Evolutionary conservation across 2,329 filamentous ascomycete species (phyloP).

Genomic region (Raffaelea arxii): DNA sequence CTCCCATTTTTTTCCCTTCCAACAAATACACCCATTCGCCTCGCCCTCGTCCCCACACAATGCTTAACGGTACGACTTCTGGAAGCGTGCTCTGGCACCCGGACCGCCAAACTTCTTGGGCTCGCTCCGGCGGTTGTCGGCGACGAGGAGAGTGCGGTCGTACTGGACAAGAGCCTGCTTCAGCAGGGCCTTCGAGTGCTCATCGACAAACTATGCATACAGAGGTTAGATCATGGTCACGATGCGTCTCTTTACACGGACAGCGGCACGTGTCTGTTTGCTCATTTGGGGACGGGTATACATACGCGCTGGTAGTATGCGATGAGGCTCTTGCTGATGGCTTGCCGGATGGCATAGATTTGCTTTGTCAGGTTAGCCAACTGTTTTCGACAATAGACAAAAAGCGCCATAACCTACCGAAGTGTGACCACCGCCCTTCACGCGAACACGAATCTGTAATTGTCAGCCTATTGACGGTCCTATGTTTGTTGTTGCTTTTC

Average conservation of each 20-base stretch:
- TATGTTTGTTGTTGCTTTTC: neutral
- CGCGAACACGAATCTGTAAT: conserved; percentile 74
- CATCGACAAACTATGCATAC: conserved; percentile 84
- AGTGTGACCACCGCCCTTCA: conserved; percentile 54
- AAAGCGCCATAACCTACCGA: conserved; percentile 10
- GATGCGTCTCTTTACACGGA: no score
- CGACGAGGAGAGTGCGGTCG: conserved; percentile 66
- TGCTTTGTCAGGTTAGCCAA: conserved; percentile 3
- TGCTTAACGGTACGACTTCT: conserved; percentile 99
- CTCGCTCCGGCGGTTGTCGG: conserved; percentile 98
- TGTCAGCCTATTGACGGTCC: conserved; percentile 5
- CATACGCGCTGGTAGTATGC: conserved; percentile 35
- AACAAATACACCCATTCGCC: no score
- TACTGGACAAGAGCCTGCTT: conserved; percentile 92
- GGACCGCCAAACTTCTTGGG: conserved; percentile 96
- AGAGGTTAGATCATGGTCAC: no score
- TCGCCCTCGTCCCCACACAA: no score
- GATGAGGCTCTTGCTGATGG: conserved; percentile 85
- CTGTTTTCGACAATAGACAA: neutral
- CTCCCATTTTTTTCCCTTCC: no score
- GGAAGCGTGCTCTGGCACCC: conserved; percentile 91
- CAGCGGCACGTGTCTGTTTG: no score
- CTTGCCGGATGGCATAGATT: conserved; percentile 85
- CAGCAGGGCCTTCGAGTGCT: conserved; percentile 99
- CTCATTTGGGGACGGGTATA: no score